Percentiles rank a stretch among this genome's conserved stretches.
These are phyloP conservation scores for Termitomyces sp. DNA, from an alignment of 768 basidiomycete genomes.

Conservation along the genomic window DNA sequence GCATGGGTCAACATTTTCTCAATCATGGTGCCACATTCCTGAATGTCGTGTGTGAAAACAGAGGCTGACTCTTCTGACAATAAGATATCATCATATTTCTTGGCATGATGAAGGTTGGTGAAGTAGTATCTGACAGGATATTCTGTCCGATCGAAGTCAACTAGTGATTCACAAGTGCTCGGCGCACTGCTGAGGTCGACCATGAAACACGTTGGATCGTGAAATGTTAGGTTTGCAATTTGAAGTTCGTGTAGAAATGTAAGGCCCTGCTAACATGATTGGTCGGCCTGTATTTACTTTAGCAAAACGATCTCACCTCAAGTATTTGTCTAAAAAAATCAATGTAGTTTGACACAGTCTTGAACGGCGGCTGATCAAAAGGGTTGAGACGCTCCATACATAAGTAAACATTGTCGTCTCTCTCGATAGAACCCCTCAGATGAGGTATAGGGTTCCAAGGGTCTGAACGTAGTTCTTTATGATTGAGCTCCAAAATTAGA, in stretches of 20 bases:
- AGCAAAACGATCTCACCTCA: constrained; percentile 31
- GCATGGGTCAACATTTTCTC: constrained; percentile 34
- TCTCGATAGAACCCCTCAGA: constrained; percentile 40
- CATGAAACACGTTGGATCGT: constrained; percentile 36
- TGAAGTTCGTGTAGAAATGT: constrained; percentile 47
- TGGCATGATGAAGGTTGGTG: constrained; percentile 26
- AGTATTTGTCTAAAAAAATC: constrained; percentile 51
- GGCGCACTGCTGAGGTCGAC: constrained; percentile 37
- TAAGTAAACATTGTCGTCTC: constrained; percentile 37
- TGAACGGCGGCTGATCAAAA: constrained; percentile 43
- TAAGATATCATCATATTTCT: constrained; percentile 20
- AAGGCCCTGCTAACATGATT: constrained; percentile 30
- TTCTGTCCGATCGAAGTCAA: constrained; percentile 16
- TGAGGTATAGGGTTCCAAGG: constrained; percentile 56
- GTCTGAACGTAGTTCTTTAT: constrained; percentile 40
- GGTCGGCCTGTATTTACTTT: neutral
- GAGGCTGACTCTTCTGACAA: constrained; percentile 6
- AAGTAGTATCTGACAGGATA: constrained; percentile 28
- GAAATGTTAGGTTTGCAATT: constrained; percentile 34
- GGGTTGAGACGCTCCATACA: constrained; percentile 43
- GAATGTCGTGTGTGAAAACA: constrained; percentile 35
- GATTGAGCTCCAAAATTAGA: constrained; percentile 42
- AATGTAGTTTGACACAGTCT: constrained; percentile 44
- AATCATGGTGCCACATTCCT: constrained; percentile 38
- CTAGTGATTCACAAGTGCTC: constrained; percentile 15